Base-by-base conservation (phyloP, 78 protist species). In the Chrysochromulina tobinii region DNA sequence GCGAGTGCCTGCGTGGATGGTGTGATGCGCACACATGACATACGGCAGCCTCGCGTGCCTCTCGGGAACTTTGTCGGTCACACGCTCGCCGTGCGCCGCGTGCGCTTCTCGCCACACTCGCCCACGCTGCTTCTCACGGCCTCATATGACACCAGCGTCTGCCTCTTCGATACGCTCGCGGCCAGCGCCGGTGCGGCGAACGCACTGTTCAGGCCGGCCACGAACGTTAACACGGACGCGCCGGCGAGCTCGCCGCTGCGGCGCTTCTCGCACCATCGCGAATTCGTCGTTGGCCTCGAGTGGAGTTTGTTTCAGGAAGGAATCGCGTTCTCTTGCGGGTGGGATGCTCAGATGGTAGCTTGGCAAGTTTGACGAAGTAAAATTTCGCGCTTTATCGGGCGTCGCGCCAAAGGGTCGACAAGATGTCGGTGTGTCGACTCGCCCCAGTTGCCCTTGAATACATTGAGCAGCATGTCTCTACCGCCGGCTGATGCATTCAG, bases 1-100 rank as follows among this genome's bases (percentile, higher is more conserved):
- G 91, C 88, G 38, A 94, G 96, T 21, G 96, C 94, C 75, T 92
- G 93, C 23, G 96, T 95, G 23, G 98, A 96, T 90, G 86, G 67
- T 48, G 73, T 90, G 25, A 92, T 96, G 38, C 79, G 93, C 64
- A 77, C 95, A 59, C 95, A 97, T 97, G 94, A 96, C 89, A 81
- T 95, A 17, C 94, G 98, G 57, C 68, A 51, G 25, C 92, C 96
- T 2, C 92, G 91, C 53, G 66, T 90, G 81, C 95, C 93, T 51
- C 59, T 89, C 14, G 25, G 17, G 4, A 86, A 86, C 50, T 53
- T 96, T 88, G 21, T 12, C 61, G 55, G 20, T 5, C 87, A 81
- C 87, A 17, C 6, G 17, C 8, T 8, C 87, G 87, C 87, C 5
- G 87, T 81, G 68, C 58, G 87, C 15, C 21, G 61, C 15, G 87